Evolutionary conservation across 805 yeast genomes (phyloP).

Genomic region (Metschnikowia reukaufii): DNA sequence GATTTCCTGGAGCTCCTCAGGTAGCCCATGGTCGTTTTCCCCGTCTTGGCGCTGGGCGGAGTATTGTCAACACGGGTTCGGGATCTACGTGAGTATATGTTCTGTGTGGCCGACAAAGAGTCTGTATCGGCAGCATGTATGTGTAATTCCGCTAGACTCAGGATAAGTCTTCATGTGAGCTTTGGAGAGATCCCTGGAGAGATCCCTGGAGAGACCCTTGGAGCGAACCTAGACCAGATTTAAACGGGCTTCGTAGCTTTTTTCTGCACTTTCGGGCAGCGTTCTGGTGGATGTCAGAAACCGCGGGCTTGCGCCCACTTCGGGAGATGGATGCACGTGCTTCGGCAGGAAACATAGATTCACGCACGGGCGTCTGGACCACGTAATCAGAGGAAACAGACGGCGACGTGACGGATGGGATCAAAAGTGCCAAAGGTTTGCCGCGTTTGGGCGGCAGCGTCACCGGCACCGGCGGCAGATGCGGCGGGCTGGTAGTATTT

Average conservation of each 20-base stretch:
- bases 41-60: too few species aligned
- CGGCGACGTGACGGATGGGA: slow-evolving; percentile 9
- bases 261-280: neutral
- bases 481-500: slow-evolving; percentile 25
- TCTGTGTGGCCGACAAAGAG: too few species aligned
- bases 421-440: slow-evolving; percentile 10
- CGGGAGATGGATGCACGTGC: neutral
- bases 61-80: neutral
- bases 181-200: neutral
- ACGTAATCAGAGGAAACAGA: neutral
- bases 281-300: too few species aligned
- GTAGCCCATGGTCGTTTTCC: slow-evolving; percentile 3
- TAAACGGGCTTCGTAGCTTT: slow-evolving; percentile 16
- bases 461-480: neutral
- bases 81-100: too few species aligned
- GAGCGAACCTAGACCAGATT: neutral
- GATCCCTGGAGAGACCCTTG: neutral
- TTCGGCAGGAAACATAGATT: neutral
- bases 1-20: slow-evolving; percentile 29
- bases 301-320: neutral
- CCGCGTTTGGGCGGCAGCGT: slow-evolving; percentile 13
- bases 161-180: neutral
- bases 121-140: neutral
- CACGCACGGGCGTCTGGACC: slow-evolving; percentile 4
- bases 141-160: neutral